Conservation (phyloP, 805 yeast species). For the Lipomyces mesembrius region DNA sequence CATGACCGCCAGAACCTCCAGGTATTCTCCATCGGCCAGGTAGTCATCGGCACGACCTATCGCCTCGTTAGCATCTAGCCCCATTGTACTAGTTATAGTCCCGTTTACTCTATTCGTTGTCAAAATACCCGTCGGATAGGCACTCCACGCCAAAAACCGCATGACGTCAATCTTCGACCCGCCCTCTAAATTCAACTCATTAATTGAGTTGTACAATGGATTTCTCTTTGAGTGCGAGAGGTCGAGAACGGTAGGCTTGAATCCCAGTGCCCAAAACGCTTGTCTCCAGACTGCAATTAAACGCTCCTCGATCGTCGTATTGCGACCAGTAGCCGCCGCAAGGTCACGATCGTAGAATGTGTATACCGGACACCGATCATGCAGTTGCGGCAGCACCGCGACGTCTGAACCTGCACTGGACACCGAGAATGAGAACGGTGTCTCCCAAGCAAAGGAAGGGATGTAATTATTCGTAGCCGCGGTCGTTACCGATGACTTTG, state of each 20-base stretch:
- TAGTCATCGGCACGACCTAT: constrained; percentile 39
- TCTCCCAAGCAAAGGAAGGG: constrained; percentile 31
- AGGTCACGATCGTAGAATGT: constrained; percentile 27
- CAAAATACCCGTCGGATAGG: constrained; percentile 40
- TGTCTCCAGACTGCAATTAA: constrained; percentile 40
- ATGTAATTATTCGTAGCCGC: constrained; percentile 27
- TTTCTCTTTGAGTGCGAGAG: constrained; percentile 32
- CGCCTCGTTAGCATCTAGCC: not conserved
- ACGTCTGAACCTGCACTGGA: constrained; percentile 30
- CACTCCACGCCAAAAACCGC: constrained; percentile 41
- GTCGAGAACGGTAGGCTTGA: constrained; percentile 41
- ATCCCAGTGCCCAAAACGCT: constrained; percentile 43
- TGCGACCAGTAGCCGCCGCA: constrained; percentile 18
- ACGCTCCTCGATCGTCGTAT: constrained; percentile 32
- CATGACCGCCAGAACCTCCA: constrained; percentile 33
- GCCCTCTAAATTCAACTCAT: constrained; percentile 13
- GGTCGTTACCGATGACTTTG: not conserved
- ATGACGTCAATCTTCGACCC: constrained; percentile 16
- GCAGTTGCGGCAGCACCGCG: constrained; percentile 31
- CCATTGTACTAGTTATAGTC: not conserved
- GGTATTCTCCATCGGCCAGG: constrained; percentile 20
- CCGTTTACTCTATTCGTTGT: constrained; percentile 36
- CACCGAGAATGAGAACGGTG: constrained; percentile 34
- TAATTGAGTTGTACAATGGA: constrained; percentile 30
- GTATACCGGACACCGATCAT: constrained; percentile 33